A percentile compares a stretch with the other conserved stretches of the same genome.
phyloP scores from a whole-genome alignment of 495 filamentous ascomycete genomes.

The Lichina pygmaea region DNA sequence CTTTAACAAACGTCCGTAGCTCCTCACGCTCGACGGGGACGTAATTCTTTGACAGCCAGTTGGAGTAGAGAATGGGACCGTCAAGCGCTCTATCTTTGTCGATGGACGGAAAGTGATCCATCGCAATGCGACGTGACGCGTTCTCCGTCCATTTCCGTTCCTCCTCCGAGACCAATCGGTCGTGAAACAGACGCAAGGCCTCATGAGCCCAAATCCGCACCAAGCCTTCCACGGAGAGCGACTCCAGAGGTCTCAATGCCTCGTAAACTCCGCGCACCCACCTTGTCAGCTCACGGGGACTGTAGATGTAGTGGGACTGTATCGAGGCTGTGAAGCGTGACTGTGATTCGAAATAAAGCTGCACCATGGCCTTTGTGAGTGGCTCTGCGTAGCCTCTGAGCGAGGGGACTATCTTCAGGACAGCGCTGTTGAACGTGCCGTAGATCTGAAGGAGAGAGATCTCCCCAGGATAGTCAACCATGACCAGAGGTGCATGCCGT shows the following conservation, averaged over 20 bases:
- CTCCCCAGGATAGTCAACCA: slow-evolving; percentile 98
- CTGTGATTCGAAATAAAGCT: slow-evolving; percentile 86
- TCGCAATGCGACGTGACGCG: slow-evolving; percentile 52
- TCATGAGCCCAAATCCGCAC: slow-evolving; percentile 97
- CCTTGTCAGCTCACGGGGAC: slow-evolving; percentile 84
- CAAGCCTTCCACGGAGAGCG: slow-evolving; percentile 62
- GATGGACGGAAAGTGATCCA: slow-evolving; percentile 81
- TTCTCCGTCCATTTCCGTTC: slow-evolving; percentile 90
- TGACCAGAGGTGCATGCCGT: slow-evolving; percentile 82
- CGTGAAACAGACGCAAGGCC: slow-evolving; percentile 83
- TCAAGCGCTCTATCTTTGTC: slow-evolving; percentile 71
- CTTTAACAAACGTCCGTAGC: slow-evolving; percentile 89
- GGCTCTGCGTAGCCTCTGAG: slow-evolving; percentile 85
- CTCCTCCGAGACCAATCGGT: slow-evolving; percentile 79
- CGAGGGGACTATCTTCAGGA: slow-evolving; percentile 87
- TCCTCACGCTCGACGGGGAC: slow-evolving; percentile 85
- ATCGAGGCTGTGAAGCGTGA: slow-evolving; percentile 81
- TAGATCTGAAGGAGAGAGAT: slow-evolving; percentile 87
- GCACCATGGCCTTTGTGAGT: slow-evolving; percentile 93
- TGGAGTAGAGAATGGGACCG: slow-evolving; percentile 88
- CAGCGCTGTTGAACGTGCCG: slow-evolving; percentile 87
- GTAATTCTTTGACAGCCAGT: slow-evolving; percentile 99
- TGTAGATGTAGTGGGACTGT: slow-evolving; percentile 97
- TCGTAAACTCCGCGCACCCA: slow-evolving; percentile 97
- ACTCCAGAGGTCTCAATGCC: slow-evolving; percentile 78